Percentiles rank a stretch among this genome's conserved stretches.
Evolutionary conservation across 768 basidiomycete genomes (phyloP).

Genomic region (Leccinum barrowsii): DNA sequence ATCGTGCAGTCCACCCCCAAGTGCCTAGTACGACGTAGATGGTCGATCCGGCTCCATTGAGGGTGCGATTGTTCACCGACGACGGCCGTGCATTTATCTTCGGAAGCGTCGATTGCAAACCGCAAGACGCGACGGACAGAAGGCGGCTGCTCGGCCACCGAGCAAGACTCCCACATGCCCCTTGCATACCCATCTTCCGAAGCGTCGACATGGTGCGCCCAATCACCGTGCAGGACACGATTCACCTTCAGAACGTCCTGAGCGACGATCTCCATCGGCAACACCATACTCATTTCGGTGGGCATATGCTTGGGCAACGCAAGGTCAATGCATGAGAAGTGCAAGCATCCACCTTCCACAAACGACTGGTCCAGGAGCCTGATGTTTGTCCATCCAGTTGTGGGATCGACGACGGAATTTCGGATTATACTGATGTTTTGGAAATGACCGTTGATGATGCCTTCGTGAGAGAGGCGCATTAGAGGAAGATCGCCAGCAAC

Average conservation of each 20-base stretch:
- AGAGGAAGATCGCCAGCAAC: background rate
- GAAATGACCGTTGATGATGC: background rate
- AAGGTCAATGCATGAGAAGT: background rate
- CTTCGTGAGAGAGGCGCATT: conserved; percentile 1
- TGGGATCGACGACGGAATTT: background rate
- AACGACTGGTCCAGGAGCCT: background rate
- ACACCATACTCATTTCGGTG: background rate
- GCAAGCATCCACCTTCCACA: background rate
- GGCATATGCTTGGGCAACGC: background rate
- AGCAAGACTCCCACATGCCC: background rate
- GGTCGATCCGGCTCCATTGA: background rate
- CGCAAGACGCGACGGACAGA: background rate
- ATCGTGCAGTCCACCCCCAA: background rate
- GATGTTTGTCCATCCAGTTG: background rate
- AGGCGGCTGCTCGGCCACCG: background rate
- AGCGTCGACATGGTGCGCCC: background rate
- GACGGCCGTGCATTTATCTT: background rate
- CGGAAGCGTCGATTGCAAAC: background rate
- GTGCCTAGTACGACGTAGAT: background rate
- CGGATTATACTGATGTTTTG: background rate
- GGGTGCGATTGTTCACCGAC: background rate
- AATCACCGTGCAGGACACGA: background rate
- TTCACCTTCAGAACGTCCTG: background rate
- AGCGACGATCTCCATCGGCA: background rate
- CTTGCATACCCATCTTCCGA: conserved; percentile 3